phyloP scores from a whole-genome alignment of 2,329 filamentous ascomycete genomes.

The Tolypocladium endophyticum region DNA sequence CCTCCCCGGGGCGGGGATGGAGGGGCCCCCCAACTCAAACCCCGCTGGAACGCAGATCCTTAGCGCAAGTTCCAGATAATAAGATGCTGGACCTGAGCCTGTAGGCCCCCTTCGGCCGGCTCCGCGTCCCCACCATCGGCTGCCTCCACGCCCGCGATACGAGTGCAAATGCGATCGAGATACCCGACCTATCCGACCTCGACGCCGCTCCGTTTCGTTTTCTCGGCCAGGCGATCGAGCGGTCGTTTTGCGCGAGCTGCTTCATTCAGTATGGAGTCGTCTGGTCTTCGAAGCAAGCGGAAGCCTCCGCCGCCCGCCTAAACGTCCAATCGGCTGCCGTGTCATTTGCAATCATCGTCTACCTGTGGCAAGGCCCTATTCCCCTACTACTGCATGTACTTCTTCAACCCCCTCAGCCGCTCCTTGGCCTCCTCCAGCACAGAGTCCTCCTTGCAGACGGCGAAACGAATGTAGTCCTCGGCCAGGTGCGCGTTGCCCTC shows the following conservation, averaged over 20 bases:
- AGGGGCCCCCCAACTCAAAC: neutral
- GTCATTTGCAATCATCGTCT: neutral
- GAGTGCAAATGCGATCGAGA: neutral
- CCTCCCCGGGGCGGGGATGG: neutral
- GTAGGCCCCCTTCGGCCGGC: constrained; percentile 19
- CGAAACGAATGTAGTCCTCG: constrained; percentile 89
- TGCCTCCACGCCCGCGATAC: constrained; percentile 11
- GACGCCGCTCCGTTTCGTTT: neutral
- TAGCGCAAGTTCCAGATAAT: neutral
- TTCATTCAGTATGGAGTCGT: neutral
- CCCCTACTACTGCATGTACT: constrained; percentile 44
- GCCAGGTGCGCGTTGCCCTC: constrained; percentile 72
- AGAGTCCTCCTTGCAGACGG: constrained; percentile 89
- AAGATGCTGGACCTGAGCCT: neutral
- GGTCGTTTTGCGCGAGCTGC: neutral
- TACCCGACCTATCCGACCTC: too few relatives aligned
- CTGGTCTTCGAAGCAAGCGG: neutral
- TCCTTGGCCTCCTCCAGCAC: constrained; percentile 73
- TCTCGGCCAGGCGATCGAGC: neutral
- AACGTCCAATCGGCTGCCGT: neutral
- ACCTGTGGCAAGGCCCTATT: neutral
- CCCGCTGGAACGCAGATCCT: neutral
- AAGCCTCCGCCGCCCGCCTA: neutral
- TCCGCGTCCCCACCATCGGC: constrained; percentile 18
- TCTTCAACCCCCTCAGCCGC: constrained; percentile 60